Conservation (phyloP, 495 filamentous ascomycete genomes). For the Stereocaulon alpinum region DNA sequence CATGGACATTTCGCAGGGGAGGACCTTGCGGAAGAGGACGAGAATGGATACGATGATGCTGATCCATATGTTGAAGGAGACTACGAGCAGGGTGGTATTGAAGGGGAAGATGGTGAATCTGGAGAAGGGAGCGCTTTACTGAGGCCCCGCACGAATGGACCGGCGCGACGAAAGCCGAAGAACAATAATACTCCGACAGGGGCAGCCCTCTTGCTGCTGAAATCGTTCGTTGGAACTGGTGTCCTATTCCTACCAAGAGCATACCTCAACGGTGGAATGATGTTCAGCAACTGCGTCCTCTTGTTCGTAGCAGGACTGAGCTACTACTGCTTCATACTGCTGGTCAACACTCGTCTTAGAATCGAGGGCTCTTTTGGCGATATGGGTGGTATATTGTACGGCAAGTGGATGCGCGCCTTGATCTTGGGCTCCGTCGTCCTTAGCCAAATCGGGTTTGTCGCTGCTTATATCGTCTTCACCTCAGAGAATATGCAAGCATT, state of each 20-base stretch:
- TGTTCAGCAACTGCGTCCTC: conserved; percentile 87
- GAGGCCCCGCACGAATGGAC: conserved; percentile 49
- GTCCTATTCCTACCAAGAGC: conserved; percentile 93
- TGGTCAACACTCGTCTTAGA: conserved; percentile 75
- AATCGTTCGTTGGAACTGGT: conserved; percentile 95
- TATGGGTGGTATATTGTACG: conserved; percentile 86
- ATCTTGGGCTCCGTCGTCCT: conserved; percentile 87
- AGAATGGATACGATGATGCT: conserved; percentile 80
- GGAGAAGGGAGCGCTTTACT: conserved; percentile 78
- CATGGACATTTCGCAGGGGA: conserved; percentile 98
- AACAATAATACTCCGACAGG: conserved; percentile 62
- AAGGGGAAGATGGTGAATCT: conserved; percentile 50
- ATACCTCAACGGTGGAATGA: conserved; percentile 90
- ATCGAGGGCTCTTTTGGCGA: conserved; percentile 90
- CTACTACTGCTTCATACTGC: conserved; percentile 92
- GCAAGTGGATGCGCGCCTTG: conserved; percentile 73
- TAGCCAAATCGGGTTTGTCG: conserved; percentile 89
- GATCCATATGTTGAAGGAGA: conserved; percentile 44
- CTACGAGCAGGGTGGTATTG: conserved; percentile 36
- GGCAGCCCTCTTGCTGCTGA: conserved; percentile 75
- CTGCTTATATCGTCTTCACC: conserved; percentile 97
- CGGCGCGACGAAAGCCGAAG: conserved; percentile 59
- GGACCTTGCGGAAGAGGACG: conserved; percentile 90
- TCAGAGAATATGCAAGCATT: conserved; percentile 93
- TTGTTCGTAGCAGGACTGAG: conserved; percentile 72